Base-by-base conservation (phyloP, 2,329 filamentous ascomycete species). In the Clarireedia homoeocarpa region DNA sequence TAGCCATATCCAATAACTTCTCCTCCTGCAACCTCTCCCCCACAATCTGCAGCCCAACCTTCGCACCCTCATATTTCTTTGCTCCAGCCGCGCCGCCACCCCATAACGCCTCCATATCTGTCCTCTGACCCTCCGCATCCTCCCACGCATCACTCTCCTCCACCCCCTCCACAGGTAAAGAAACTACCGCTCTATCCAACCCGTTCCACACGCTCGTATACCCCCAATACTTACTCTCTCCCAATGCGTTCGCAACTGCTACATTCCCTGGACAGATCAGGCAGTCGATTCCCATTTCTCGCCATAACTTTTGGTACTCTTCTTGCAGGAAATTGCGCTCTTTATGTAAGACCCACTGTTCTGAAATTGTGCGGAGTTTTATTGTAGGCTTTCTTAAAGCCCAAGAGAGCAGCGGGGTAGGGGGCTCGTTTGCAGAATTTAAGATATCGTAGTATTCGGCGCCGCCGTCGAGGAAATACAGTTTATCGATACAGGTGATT, bases 1-100 rank as follows among this genome's bases (percentile, higher is more conserved):
- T 61, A 2, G 58, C 61, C 20, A 67, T 42, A 2, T 9, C 26
- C 12, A 83, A 63, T 0, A 82, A 70, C 64, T 74, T 81, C 64
- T 83, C 80, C 58, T 83, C 80, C 50, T 82, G 73, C 15, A 81
- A 69, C 55, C 73, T 76, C 27, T 72, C 70, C 6, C 76, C 76
- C 14, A 81, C 70, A 23, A 83, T 70, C 65, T 83, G 79, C 20
- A 83, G 56, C 2, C 75, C 75, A 6, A 83, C 72, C 0, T 79
- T 79, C 51, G 78, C 69, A 0, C 70, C 71, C 26, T 74, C 67
- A 58, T 72, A 72, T 5, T 68, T 62, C 9, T 4, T 15, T 2
- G 53, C 36, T 0, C 47, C 53, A 3, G 3, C 4, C 15, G 12
- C 30, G 4, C 7, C 20, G 1, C 47, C 10, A 12, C 44, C 44